These are phyloP conservation scores for Phytophthora multivora DNA, from an alignment of 352 stramenopile genomes.

Conservation along the genomic window DNA sequence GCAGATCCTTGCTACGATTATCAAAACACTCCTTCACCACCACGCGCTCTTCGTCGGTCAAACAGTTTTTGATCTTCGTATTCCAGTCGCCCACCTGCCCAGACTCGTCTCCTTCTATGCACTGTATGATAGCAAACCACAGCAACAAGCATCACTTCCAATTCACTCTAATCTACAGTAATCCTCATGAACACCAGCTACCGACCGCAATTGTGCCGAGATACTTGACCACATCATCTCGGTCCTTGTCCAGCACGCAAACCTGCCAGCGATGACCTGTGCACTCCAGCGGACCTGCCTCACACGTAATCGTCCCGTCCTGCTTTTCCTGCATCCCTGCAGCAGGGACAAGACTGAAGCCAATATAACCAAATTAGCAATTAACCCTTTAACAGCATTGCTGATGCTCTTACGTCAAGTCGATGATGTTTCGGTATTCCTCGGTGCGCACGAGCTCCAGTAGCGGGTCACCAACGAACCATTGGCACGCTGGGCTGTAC, in stretches of 20 bases:
- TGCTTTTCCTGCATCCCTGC: slow-evolving; percentile 70
- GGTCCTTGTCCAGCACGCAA: slow-evolving; percentile 79
- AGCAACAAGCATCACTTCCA: not conserved
- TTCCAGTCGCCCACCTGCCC: slow-evolving; percentile 71
- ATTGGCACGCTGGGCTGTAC: slow-evolving; percentile 77
- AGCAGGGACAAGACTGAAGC: slow-evolving; percentile 62
- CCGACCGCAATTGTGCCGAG: slow-evolving; percentile 73
- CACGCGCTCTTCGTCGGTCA: slow-evolving; percentile 60
- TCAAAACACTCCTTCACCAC: slow-evolving; percentile 67
- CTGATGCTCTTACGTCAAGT: slow-evolving; percentile 54
- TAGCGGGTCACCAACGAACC: slow-evolving; percentile 75
- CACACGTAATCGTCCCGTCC: slow-evolving; percentile 61
- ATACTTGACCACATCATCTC: slow-evolving; percentile 77
- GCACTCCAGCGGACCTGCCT: slow-evolving; percentile 71
- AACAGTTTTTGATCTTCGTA: slow-evolving; percentile 74
- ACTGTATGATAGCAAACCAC: slow-evolving; percentile 36
- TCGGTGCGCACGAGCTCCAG: slow-evolving; percentile 71
- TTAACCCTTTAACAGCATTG: not conserved
- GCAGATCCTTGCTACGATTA: slow-evolving; percentile 53
- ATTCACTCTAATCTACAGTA: not conserved
- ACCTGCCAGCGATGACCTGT: slow-evolving; percentile 72
- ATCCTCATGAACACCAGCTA: not conserved
- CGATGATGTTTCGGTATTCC: slow-evolving; percentile 73
- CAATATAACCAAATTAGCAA: slow-evolving; percentile 8
- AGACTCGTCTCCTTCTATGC: slow-evolving; percentile 78